These are phyloP conservation scores for Phoenix dactylifera DNA, from an alignment of 176 grass and related monocot species.

Conservation along the genomic window DNA sequence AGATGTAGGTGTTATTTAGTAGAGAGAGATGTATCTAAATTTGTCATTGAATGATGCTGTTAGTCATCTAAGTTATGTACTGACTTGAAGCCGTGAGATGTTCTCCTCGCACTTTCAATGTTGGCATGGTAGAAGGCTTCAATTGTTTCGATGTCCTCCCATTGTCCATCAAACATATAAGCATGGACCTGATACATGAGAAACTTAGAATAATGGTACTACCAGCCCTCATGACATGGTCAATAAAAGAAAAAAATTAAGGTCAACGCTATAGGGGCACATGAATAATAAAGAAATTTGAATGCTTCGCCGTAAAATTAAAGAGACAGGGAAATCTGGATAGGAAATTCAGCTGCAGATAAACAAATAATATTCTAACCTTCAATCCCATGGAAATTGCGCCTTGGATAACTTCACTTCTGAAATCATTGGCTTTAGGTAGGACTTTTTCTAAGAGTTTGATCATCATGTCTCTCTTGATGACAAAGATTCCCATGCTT, in stretches of 20 bases:
- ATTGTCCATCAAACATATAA: constrained; percentile 16
- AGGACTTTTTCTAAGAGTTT: constrained; percentile 5
- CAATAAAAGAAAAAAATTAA: too few species aligned
- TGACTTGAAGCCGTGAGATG: constrained; percentile 1
- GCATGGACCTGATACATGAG: constrained; percentile 7
- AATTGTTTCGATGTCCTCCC: constrained; percentile 7
- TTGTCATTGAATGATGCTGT: constrained; percentile 2
- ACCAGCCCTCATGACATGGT: too few species aligned
- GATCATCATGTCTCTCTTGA: constrained; percentile 2
- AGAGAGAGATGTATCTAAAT: background rate
- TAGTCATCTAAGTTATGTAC: background rate
- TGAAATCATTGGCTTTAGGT: constrained; percentile 12
- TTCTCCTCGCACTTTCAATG: constrained; percentile 3
- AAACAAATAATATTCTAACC: constrained; percentile 1
- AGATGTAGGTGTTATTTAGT: background rate
- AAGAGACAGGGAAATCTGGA: too few species aligned
- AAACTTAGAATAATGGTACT: too few species aligned
- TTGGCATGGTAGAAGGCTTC: constrained; percentile 16
- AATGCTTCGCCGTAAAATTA: too few species aligned
- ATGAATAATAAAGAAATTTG: too few species aligned
- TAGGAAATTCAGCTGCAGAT: background rate
- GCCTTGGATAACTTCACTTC: constrained; percentile 15
- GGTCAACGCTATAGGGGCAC: too few species aligned
- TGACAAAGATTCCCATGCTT: constrained; percentile 23
- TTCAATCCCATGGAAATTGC: constrained; percentile 18